A percentile compares a stretch with the other conserved stretches of the same genome.
These are phyloP conservation scores for Fagopyrum tataricum DNA, from an alignment of 148 eudicot species.

Conservation along the genomic window DNA sequence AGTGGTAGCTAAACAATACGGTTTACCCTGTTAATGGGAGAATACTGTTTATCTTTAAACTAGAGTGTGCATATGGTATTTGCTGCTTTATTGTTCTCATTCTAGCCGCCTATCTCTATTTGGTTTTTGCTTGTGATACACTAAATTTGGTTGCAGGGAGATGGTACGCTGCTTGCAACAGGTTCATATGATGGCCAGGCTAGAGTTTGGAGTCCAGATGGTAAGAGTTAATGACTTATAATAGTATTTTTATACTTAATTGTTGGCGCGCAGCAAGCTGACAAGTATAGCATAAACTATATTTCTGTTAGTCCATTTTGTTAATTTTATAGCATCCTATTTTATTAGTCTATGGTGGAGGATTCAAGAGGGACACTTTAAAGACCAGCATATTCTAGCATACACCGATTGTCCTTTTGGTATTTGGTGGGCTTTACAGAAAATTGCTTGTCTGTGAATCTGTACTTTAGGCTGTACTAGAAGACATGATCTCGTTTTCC, in stretches of 20 bases:
- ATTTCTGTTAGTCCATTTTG: background rate
- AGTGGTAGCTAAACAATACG: no score
- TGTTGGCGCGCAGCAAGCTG: background rate
- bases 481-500: background rate
- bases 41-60: background rate
- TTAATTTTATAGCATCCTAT: background rate
- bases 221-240: conserved; percentile 21
- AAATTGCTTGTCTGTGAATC: conserved; percentile 1
- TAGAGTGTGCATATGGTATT: background rate
- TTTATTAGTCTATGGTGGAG: background rate
- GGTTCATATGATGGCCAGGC: conserved; percentile 82
- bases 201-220: conserved; percentile 68
- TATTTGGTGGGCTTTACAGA: background rate
- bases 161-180: conserved; percentile 70
- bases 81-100: no score
- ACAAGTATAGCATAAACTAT: background rate
- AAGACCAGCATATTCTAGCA: background rate
- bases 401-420: background rate
- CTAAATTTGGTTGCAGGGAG: conserved; percentile 29
- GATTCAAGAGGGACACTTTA: background rate
- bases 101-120: no score
- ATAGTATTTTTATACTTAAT: background rate
- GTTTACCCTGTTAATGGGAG: background rate
- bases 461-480: background rate
- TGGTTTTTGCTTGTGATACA: background rate